A percentile compares a stretch with the other conserved stretches of the same genome.
These are phyloP conservation scores for Viridothelium virens DNA, from an alignment of 495 filamentous ascomycete species.

Conservation along the genomic window DNA sequence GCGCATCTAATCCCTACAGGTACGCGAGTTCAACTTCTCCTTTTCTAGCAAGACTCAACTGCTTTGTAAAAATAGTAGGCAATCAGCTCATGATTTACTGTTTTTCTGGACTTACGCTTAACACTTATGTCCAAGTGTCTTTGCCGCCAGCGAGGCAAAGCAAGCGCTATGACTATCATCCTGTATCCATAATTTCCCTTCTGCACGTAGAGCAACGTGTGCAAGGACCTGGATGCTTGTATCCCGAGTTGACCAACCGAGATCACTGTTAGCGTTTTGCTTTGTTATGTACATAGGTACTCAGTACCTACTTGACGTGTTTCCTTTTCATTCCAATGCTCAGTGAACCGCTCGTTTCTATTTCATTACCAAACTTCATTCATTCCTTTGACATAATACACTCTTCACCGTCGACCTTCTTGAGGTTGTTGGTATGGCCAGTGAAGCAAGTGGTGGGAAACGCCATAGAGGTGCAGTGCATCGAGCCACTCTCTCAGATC, in stretches of 20 bases:
- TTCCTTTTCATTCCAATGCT: background rate
- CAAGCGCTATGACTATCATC: background rate
- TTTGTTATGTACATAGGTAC: background rate
- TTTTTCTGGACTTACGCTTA: conserved; percentile 4
- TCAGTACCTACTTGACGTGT: background rate
- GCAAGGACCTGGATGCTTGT: background rate
- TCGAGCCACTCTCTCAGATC: conserved; percentile 6
- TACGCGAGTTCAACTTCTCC: background rate
- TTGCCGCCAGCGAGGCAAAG: background rate
- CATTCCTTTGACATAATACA: background rate
- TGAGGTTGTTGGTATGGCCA: background rate
- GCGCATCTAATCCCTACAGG: background rate
- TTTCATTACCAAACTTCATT: background rate
- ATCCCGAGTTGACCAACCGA: background rate
- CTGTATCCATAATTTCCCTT: background rate
- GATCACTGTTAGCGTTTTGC: background rate
- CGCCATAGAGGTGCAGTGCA: background rate
- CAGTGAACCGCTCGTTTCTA: background rate
- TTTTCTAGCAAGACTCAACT: background rate
- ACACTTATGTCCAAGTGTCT: background rate
- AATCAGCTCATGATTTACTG: background rate
- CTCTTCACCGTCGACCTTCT: background rate
- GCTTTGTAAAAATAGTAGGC: conserved; percentile 3
- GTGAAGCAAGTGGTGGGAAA: background rate
- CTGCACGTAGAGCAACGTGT: background rate